Evolutionary conservation across 352 stramenopile species (phyloP), one percentile per base, ranked within the genome.

Genomic region (Globisporangium carolinianum): DNA sequence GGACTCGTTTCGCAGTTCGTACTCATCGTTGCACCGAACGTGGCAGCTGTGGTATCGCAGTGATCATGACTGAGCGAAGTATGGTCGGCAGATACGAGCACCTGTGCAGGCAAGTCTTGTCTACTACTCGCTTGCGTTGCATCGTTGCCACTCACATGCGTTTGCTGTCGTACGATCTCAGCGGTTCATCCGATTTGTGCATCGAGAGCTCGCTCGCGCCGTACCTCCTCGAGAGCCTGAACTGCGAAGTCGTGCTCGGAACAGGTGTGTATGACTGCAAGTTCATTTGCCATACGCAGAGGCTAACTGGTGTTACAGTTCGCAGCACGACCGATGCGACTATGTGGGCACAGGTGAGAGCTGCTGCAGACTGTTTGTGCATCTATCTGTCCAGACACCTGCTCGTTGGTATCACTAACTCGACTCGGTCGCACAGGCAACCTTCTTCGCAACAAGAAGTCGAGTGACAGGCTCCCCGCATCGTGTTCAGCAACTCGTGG

Each of bases 41-140:
- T 46, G 18, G 0, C 12, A 72, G 65, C 10, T 67, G 18, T 15
- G 65, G 62, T 7, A n/a, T 64, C 38, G 65, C 65, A 38, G 62
- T 72, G 24, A 60, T 72, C 15, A 67, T 72, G 65, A 72, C 65
- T 6, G 62, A 69, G 35, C 57, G n/a, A 17, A 63, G 55, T 36
- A 62, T 64, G 48, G 51, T 57, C 5, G 39, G 57, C 18, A 54
- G 58, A 18, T 72, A 72, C 46, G 39, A 55, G 47, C n/a, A 61
- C n/a, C 47, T 69, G 14, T 67, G 62, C 62, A 60, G 72, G 61
- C 53, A 54, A 65, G 57, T 67, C 38, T 24, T 18, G 10, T 18
- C 17, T 17, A 11, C 37, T 4, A 18, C 5, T 43, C 10, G 2
- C 36, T 38, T 45, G 35, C n/a, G 7, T 35, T 17, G n/a, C 2